phyloP scores from a whole-genome alignment of 106 monocot species.

The Hemerocallis citrina region DNA sequence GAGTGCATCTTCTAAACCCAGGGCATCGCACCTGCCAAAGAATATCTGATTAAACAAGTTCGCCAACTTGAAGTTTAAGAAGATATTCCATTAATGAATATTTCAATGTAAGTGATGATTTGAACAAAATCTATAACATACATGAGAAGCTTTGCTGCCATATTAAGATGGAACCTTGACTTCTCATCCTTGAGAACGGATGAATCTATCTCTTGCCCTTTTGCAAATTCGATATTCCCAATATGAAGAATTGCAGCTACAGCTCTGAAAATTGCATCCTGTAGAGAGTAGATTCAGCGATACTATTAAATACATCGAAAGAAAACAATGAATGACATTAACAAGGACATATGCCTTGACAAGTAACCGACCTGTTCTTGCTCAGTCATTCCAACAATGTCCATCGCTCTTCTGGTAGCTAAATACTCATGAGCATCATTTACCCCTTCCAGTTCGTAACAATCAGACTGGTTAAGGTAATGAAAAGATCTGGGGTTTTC shows the following conservation, averaged over 20 bases:
- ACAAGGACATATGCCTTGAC: neutral
- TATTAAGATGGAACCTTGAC: slow-evolving; percentile 72
- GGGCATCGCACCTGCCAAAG: slow-evolving; percentile 65
- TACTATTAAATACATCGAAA: neutral
- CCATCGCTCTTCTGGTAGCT: slow-evolving; percentile 68
- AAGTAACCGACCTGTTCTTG: slow-evolving; percentile 27
- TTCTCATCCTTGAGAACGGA: slow-evolving; percentile 85
- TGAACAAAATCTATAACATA: slow-evolving; percentile 14
- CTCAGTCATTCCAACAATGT: slow-evolving; percentile 57
- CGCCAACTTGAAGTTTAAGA: neutral
- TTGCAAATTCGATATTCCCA: slow-evolving; percentile 79
- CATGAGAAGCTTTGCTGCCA: slow-evolving; percentile 70
- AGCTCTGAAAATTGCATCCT: slow-evolving; percentile 87
- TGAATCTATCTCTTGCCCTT: slow-evolving; percentile 66
- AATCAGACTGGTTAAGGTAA: slow-evolving; percentile 50
- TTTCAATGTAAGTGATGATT: neutral
- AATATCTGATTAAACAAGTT: neutral
- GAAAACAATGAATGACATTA: neutral
- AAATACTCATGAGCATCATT: slow-evolving; percentile 60
- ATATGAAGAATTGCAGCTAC: slow-evolving; percentile 85
- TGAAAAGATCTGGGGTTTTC: slow-evolving; percentile 30
- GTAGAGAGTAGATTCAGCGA: slow-evolving; percentile 11
- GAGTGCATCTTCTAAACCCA: slow-evolving; percentile 67
- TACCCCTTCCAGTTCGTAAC: slow-evolving; percentile 42
- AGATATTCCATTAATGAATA: neutral